Evolutionary conservation across 2,329 filamentous ascomycete species (phyloP), one percentile per base, ranked within the genome.

Genomic region (Septoria linicola): DNA sequence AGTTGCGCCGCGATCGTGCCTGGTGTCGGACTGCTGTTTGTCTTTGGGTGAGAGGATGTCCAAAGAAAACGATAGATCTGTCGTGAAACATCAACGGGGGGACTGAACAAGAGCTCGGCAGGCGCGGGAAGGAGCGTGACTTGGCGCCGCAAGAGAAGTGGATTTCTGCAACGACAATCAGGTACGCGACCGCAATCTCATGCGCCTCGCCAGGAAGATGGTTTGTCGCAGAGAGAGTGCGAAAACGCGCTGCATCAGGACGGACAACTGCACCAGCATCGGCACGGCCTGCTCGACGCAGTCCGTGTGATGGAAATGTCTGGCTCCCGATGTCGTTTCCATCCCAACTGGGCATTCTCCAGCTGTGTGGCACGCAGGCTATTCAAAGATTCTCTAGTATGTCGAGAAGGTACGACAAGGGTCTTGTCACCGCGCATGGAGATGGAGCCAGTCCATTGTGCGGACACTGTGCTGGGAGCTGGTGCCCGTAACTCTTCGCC

Each of bases 341-440:
- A 21, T 8, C 43, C 16, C 43, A 37, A 46, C 43, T 23, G 13
- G 32, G 32, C 35, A 41, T 41, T 41, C 31, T 32, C 44, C 44
- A 30, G 21, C 44, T 4, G n/a, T 5, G 35, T 48, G 44, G 44
- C 44, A 41, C 44, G 44, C 44, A 35, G 14, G 17, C 20, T 19
- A 13, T 14, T 25, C 23, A 30, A 27, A 30, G 43, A 37, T 30
- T 21, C 10, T 43, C 27, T 11, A 14, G 14, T 13, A 21, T 3
- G 31, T 6, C 23, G 23, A 27, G 31, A 34, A 34, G 25, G 41
- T 31, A 27, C 23, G 20, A 41, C 39, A 41, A 41, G 39, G 20
- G 39, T 41, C 13, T 19, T 25, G 39, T 41, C 23, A 10, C 14
- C 39, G 27, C 41, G 41, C 41, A 43, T 43, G 41, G 41, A 23